Conservation (phyloP, 768 basidiomycete genomes). For the Amanita polypyramis region DNA sequence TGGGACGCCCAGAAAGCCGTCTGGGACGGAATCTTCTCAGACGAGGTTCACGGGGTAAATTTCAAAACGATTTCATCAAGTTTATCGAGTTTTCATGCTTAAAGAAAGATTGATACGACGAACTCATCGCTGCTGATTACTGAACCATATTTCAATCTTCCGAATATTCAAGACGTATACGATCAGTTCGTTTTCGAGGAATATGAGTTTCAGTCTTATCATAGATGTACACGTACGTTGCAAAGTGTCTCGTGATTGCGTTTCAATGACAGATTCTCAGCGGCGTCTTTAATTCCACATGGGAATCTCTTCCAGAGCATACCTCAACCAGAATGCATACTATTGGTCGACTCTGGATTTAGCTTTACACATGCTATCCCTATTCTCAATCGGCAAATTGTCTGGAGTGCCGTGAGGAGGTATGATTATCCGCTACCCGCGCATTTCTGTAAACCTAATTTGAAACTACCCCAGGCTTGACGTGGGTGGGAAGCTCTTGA, state of each 20-base stretch:
- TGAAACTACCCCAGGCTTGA: slow-evolving; percentile 53
- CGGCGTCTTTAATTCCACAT: slow-evolving; percentile 70
- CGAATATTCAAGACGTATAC: slow-evolving; percentile 84
- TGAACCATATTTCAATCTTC: slow-evolving; percentile 90
- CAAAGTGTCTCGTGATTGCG: slow-evolving; percentile 7
- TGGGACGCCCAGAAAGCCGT: slow-evolving; percentile 95
- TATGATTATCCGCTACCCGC: slow-evolving; percentile 18
- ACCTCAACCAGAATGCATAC: slow-evolving; percentile 64
- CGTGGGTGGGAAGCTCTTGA: slow-evolving; percentile 90
- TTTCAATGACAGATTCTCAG: slow-evolving; percentile 27
- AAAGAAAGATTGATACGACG: slow-evolving; percentile 55
- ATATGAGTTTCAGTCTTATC: slow-evolving; percentile 83
- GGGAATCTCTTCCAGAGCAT: slow-evolving; percentile 54
- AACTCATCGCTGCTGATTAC: slow-evolving; percentile 76
- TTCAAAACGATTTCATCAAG: background rate
- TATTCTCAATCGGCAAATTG: slow-evolving; percentile 58
- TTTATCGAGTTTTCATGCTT: background rate
- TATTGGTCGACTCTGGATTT: slow-evolving; percentile 87
- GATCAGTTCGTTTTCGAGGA: slow-evolving; percentile 97
- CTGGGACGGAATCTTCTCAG: slow-evolving; percentile 86
- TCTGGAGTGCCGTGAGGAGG: slow-evolving; percentile 82
- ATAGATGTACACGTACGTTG: slow-evolving; percentile 69
- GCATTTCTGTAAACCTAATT: slow-evolving; percentile 8
- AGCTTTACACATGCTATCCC: slow-evolving; percentile 92
- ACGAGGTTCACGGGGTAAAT: slow-evolving; percentile 54